phyloP scores from a whole-genome alignment of 352 stramenopile species.

The Aphanomyces invadans region DNA sequence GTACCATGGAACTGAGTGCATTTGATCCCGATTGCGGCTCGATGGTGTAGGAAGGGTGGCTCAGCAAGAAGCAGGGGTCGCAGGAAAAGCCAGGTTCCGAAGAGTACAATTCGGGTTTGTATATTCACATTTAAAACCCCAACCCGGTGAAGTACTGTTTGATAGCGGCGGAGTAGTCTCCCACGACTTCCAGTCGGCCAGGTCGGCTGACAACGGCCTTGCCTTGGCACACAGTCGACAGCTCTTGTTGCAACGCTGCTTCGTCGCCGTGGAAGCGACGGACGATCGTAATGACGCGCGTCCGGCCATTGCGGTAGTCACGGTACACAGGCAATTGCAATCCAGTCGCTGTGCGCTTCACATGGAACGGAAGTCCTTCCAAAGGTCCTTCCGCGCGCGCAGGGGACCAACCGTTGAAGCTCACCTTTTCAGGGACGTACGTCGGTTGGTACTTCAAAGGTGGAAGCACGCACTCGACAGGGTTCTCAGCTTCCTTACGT shows the following conservation, averaged over 20 bases:
- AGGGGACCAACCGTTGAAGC: constrained; percentile 83
- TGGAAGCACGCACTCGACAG: constrained; percentile 45
- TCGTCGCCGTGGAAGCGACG: constrained; percentile 75
- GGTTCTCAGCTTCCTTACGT: constrained; percentile 35
- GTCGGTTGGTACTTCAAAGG: constrained; percentile 76
- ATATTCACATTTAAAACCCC: constrained; percentile 49
- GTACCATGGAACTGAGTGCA: too few species aligned
- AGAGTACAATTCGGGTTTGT: background rate
- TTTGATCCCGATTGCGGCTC: too few species aligned
- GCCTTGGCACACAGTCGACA: constrained; percentile 80
- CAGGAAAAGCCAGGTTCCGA: background rate
- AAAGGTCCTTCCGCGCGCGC: constrained; percentile 51
- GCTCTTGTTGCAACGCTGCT: constrained; percentile 59
- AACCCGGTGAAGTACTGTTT: constrained; percentile 81
- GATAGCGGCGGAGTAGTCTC: constrained; percentile 57
- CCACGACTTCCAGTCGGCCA: constrained; percentile 67
- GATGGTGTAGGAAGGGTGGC: too few species aligned
- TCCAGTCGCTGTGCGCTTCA: constrained; percentile 74
- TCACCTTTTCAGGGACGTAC: constrained; percentile 73
- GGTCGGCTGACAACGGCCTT: constrained; percentile 61
- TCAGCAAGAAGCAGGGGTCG: too few species aligned
- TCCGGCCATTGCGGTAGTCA: constrained; percentile 79
- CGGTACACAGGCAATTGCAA: constrained; percentile 81
- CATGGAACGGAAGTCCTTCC: constrained; percentile 53
- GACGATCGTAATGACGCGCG: constrained; percentile 79